Conservation (phyloP, 805 yeast species). For the Ogataea minuta region DNA sequence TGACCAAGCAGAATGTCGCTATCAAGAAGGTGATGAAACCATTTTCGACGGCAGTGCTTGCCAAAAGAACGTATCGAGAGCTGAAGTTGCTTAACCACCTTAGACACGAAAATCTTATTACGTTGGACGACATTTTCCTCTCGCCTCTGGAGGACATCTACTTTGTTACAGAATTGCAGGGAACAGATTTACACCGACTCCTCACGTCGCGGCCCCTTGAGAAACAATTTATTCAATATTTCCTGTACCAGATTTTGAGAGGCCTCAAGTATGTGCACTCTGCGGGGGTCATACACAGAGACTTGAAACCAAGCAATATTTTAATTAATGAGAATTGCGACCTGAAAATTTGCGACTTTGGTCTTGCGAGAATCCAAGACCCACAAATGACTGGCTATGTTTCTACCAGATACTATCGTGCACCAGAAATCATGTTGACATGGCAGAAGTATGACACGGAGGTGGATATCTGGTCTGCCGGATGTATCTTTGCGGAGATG, state of each 20-base stretch:
- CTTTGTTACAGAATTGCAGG: constrained; percentile 95
- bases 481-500: constrained; percentile 97
- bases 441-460: constrained; percentile 98
- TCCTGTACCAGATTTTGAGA: constrained; percentile 89
- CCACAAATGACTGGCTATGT: constrained; percentile 99
- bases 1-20: constrained; percentile 91
- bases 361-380: constrained; percentile 94
- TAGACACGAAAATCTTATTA: constrained; percentile 90
- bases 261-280: constrained; percentile 94
- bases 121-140: constrained; percentile 88
- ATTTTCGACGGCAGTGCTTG: constrained; percentile 88
- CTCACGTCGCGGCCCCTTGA: constrained; percentile 92
- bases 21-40: constrained; percentile 98
- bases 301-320: constrained; percentile 87
- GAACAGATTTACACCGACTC: constrained; percentile 91
- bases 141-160: constrained; percentile 94
- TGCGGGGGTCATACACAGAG: constrained; percentile 94
- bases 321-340: constrained; percentile 94
- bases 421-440: constrained; percentile 97
- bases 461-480: constrained; percentile 98
- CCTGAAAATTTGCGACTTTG: constrained; percentile 92
- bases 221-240: constrained; percentile 94
- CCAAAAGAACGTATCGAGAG: constrained; percentile 96
- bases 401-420: constrained; percentile 91
- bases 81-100: constrained; percentile 88